Evolutionary conservation across 306 rosid species (phyloP).

Genomic region (Lotus japonicus): DNA sequence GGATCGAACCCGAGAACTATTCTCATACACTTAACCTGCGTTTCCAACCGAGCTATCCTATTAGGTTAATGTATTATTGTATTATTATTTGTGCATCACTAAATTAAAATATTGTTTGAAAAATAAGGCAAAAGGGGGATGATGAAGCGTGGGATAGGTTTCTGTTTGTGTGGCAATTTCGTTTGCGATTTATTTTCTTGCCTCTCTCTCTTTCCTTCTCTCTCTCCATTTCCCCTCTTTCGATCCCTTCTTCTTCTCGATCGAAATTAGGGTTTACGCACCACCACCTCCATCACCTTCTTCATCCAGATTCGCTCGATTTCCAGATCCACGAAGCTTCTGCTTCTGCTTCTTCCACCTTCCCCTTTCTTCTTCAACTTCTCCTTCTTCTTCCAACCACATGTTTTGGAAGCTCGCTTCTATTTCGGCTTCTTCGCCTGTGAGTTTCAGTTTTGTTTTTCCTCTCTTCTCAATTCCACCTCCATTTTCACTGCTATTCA

Average conservation of each 20-base stretch:
- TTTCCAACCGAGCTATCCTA: too few species aligned
- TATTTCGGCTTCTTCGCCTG: slow-evolving; percentile 91
- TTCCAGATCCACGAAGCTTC: slow-evolving; percentile 52
- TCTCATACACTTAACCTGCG: too few species aligned
- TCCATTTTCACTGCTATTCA: neutral
- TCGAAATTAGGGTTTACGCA: slow-evolving; percentile 84
- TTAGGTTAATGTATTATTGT: too few species aligned
- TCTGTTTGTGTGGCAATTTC: slow-evolving; percentile 33
- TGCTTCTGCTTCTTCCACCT: slow-evolving; percentile 25
- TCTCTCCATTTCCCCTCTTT: slow-evolving; percentile 23
- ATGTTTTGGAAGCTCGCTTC: slow-evolving; percentile 99
- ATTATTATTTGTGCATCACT: too few species aligned
- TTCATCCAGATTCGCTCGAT: slow-evolving; percentile 29
- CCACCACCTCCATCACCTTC: slow-evolving; percentile 11
- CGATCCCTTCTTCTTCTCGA: slow-evolving; percentile 65
- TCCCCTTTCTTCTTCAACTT: neutral
- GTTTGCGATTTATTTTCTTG: slow-evolving; percentile 24
- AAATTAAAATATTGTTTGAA: neutral
- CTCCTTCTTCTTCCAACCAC: slow-evolving; percentile 23
- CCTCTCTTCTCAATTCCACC: neutral
- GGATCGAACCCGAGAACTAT: too few species aligned
- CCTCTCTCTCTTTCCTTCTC: slow-evolving; percentile 19
- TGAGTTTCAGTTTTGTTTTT: slow-evolving; percentile 37
- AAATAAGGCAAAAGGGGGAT: neutral
- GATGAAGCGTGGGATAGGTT: slow-evolving; percentile 12